These are phyloP conservation scores for Isabelozyma heimii DNA, from an alignment of 805 yeast species.

Conservation along the genomic window DNA sequence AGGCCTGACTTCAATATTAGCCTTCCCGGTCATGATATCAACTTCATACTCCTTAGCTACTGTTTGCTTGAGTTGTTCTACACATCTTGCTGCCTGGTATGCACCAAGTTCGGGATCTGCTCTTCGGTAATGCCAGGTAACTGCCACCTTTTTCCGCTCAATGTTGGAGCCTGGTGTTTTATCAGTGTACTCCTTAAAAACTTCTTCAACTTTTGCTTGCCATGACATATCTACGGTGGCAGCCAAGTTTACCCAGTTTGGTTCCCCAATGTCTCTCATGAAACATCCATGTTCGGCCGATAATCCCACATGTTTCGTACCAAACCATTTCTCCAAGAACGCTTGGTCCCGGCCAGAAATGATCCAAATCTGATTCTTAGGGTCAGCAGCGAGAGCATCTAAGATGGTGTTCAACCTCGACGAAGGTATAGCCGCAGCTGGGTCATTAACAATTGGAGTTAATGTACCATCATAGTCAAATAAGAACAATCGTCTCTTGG, in stretches of 20 bases:
- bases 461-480: slow-evolving; percentile 98
- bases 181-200: slow-evolving; percentile 73
- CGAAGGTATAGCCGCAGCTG: slow-evolving; percentile 97
- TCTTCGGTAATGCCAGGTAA: slow-evolving; percentile 97
- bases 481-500: slow-evolving; percentile 72
- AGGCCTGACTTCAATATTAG: slow-evolving; percentile 97
- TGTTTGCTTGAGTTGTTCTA: slow-evolving; percentile 57
- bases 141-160: slow-evolving; percentile 87
- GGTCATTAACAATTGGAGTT: slow-evolving; percentile 94
- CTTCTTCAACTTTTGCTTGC: slow-evolving; percentile 79
- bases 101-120: slow-evolving; percentile 92
- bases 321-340: slow-evolving; percentile 87
- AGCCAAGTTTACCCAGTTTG: slow-evolving; percentile 81
- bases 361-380: slow-evolving; percentile 86
- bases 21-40: slow-evolving; percentile 96
- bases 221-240: slow-evolving; percentile 87
- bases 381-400: slow-evolving; percentile 63
- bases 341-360: slow-evolving; percentile 93
- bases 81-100: slow-evolving; percentile 76
- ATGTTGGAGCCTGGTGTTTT: slow-evolving; percentile 87
- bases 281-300: slow-evolving; percentile 99
- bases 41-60: slow-evolving; percentile 70
- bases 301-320: slow-evolving; percentile 68
- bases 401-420: slow-evolving; percentile 62
- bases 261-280: slow-evolving; percentile 65